Base-by-base conservation (phyloP, 495 filamentous ascomycete genomes). In the Podospora pseudocomata region DNA sequence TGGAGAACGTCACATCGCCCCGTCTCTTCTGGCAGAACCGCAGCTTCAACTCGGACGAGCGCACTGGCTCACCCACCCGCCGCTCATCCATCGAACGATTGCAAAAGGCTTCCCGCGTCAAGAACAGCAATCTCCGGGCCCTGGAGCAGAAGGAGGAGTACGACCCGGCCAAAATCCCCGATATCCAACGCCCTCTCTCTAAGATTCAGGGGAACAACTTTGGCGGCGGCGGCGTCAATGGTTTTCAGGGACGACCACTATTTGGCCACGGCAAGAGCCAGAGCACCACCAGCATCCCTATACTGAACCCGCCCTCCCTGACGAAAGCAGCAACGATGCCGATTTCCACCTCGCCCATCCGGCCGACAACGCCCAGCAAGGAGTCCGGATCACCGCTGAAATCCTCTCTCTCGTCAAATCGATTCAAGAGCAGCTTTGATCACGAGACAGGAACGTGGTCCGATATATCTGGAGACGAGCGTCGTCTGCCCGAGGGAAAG, bases 91-190 rank as follows among this genome's bases (percentile, higher is more conserved):
- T 98, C 66, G 95, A 99, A 79, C 92, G 93, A 62, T 80, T 99
- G 66, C 96, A 97, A 81, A 90, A 90, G 71, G 93, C 91, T 4
- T 97, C 94, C 54, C 90, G 95, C 55, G 95, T 99, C 63, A 96
- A 95, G 81, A 98, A 97, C 80, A 95, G 93, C 83, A 94, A 87
- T 80, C 97, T 97, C 84, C 91, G 97, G 72, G 91, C 92, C 26
- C 90, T 92, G 32, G 92, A 96, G 77, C 86, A 91, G 70, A 91
- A 92, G 74, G 86, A 94, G 72, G 92, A 97, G 74, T 96, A 97
- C 76, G 93, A 97, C 73, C 93, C 93, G 13, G 81, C 91, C n/a
- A 86, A 88, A 63, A 77, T 90, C 27, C 90, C 89, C 9, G 80
- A 90, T 54, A 83, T 92, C 13, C 91, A 96, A 72, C 85, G 94